Evolutionary conservation across 208 protist species (phyloP).

Genomic region (Wallacemonas collosoma): DNA sequence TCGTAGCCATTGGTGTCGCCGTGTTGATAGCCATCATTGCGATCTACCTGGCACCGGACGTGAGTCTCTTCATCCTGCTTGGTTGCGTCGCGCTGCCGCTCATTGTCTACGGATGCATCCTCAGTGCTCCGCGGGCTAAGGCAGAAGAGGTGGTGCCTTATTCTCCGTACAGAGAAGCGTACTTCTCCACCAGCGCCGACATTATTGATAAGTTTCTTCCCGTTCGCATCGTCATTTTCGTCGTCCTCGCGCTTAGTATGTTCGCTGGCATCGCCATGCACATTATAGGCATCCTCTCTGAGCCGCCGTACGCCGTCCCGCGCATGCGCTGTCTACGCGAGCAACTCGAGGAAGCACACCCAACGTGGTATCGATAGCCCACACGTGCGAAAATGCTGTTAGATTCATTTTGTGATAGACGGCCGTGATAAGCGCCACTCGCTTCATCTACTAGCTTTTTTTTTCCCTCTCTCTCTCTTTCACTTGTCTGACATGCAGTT

Average conservation of each 20-base stretch:
- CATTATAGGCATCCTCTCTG: slow-evolving; percentile 35
- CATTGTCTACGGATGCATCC: slow-evolving; percentile 77
- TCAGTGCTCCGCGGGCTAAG: slow-evolving; percentile 36
- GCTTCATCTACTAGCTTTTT: too few relatives aligned
- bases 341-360: slow-evolving; percentile 75
- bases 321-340: slow-evolving; percentile 77
- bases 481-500: too few relatives aligned
- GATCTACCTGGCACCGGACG: slow-evolving; percentile 45
- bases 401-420: not conserved
- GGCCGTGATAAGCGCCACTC: not conserved
- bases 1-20: slow-evolving; percentile 53
- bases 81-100: slow-evolving; percentile 58
- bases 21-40: slow-evolving; percentile 51
- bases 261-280: slow-evolving; percentile 48
- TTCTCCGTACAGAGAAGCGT: slow-evolving; percentile 49
- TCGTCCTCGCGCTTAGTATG: slow-evolving; percentile 44
- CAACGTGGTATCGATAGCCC: slow-evolving; percentile 71
- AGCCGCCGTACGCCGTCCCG: slow-evolving; percentile 66
- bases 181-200: slow-evolving; percentile 38
- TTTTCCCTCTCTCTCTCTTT: too few relatives aligned
- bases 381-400: not conserved
- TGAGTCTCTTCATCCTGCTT: slow-evolving; percentile 51
- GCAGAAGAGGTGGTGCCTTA: slow-evolving; percentile 7
- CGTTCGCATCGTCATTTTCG: slow-evolving; percentile 60
- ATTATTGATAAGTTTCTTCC: slow-evolving; percentile 68